Conservation (phyloP, 2,329 filamentous ascomycete species). For the Cladosporium phlei region DNA sequence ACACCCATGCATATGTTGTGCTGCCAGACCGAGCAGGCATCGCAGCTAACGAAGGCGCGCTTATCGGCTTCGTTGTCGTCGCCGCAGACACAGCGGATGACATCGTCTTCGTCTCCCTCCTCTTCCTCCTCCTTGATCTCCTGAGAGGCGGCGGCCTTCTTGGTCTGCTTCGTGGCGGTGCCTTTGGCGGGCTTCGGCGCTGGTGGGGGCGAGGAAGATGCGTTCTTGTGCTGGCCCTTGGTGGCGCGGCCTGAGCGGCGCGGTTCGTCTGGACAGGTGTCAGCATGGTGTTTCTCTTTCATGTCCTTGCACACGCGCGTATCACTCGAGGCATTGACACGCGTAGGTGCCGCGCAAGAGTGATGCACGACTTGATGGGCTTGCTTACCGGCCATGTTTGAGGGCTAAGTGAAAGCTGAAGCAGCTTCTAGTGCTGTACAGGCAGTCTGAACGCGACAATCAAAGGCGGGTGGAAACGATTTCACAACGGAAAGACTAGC, state of each 20-base stretch:
- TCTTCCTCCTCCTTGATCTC: slow-evolving; percentile 42
- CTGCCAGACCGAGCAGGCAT: slow-evolving; percentile 89
- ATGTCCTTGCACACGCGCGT: neutral
- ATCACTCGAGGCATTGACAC: neutral
- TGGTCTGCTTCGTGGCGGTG: slow-evolving; percentile 32
- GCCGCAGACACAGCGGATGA: slow-evolving; percentile 88
- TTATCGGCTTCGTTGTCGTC: slow-evolving; percentile 80
- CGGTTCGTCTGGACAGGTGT: slow-evolving; percentile 60
- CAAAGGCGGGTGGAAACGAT: slow-evolving; percentile 9
- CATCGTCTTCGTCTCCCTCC: slow-evolving; percentile 39
- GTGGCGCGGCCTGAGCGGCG: slow-evolving; percentile 92
- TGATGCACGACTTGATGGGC: neutral
- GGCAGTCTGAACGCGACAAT: neutral
- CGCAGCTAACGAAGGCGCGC: slow-evolving; percentile 93
- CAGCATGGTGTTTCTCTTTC: neutral
- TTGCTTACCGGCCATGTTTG: slow-evolving; percentile 13
- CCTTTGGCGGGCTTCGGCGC: slow-evolving; percentile 37
- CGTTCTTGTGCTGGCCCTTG: slow-evolving; percentile 89
- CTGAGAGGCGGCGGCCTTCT: slow-evolving; percentile 36
- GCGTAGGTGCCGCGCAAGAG: slow-evolving; percentile 7
- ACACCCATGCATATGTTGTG: slow-evolving; percentile 95
- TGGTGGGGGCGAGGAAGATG: slow-evolving; percentile 54
- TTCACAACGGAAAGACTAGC: slow-evolving; percentile 12
- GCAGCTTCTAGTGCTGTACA: slow-evolving; percentile 1
- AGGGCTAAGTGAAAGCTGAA: neutral